These are phyloP conservation scores for Aspergillus avenaceus DNA, from an alignment of 495 filamentous ascomycete species.

Conservation along the genomic window DNA sequence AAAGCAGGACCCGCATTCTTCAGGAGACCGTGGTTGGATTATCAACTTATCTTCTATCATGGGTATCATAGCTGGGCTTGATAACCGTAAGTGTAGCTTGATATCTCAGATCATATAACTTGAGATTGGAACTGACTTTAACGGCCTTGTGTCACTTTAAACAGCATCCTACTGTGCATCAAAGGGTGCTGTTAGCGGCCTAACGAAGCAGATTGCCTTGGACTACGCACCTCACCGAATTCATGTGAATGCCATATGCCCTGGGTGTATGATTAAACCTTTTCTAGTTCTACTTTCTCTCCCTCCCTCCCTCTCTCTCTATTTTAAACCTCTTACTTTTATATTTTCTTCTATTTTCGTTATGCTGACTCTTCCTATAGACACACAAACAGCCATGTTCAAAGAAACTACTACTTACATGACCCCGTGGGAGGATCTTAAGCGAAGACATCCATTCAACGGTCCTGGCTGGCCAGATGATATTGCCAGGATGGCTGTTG, in stretches of 20 bases:
- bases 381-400: slow-evolving; percentile 23
- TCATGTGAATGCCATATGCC: slow-evolving; percentile 51
- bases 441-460: slow-evolving; percentile 30
- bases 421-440: slow-evolving; percentile 9
- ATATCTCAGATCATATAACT: background rate
- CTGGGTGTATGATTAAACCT: slow-evolving; percentile 52
- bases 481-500: slow-evolving; percentile 43
- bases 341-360: too few species aligned
- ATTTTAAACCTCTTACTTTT: too few species aligned
- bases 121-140: background rate
- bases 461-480: slow-evolving; percentile 41
- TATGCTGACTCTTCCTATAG: slow-evolving; percentile 11
- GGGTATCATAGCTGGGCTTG: slow-evolving; percentile 30
- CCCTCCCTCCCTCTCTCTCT: too few species aligned
- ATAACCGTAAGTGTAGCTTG: slow-evolving; percentile 8
- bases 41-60: slow-evolving; percentile 45
- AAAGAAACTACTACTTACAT: slow-evolving; percentile 1
- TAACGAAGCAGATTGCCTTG: slow-evolving; percentile 44
- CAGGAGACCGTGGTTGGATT: slow-evolving; percentile 50
- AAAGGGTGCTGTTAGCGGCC: slow-evolving; percentile 44
- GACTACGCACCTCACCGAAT: slow-evolving; percentile 49
- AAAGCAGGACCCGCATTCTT: slow-evolving; percentile 35
- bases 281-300: too few species aligned
- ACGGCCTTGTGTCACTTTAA: too few species aligned
- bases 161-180: slow-evolving; percentile 43